A percentile compares a stretch with the other conserved stretches of the same genome.
Conservation (phyloP, 2,329 filamentous ascomycete genomes). For the Shiraia bambusicola region DNA sequence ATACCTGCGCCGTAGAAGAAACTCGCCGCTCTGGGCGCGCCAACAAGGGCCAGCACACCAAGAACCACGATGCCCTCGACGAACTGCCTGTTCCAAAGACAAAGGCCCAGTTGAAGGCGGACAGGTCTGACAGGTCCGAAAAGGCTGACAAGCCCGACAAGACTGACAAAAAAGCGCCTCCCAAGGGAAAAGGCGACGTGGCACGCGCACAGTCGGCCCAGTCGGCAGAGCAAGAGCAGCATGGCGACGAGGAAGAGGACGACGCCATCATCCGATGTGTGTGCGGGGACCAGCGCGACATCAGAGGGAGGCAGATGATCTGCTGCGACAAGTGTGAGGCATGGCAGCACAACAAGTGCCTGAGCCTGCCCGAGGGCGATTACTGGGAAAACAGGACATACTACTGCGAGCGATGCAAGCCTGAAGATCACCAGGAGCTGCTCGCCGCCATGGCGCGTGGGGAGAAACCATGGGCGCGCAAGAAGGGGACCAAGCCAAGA, state of each 20-base stretch:
- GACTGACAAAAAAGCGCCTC: slow-evolving; percentile 46
- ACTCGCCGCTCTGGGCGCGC: slow-evolving; percentile 91
- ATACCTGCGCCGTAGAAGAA: slow-evolving; percentile 60
- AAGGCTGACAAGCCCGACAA: too few species aligned
- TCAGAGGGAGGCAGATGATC: slow-evolving; percentile 89
- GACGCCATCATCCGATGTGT: slow-evolving; percentile 88
- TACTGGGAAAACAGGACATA: slow-evolving; percentile 59
- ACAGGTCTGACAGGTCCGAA: too few species aligned
- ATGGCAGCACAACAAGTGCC: slow-evolving; percentile 98
- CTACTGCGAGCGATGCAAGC: slow-evolving; percentile 87
- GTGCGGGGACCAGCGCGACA: slow-evolving; percentile 78
- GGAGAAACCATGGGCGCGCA: slow-evolving; percentile 77
- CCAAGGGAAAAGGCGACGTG: slow-evolving; percentile 47
- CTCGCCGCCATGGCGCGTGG: slow-evolving; percentile 76
- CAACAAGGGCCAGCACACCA: slow-evolving; percentile 94
- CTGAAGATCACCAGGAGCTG: slow-evolving; percentile 78
- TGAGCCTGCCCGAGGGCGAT: slow-evolving; percentile 76
- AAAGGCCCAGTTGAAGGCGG: slow-evolving; percentile 47
- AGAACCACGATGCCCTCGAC: slow-evolving; percentile 67
- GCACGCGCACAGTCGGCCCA: slow-evolving; percentile 31
- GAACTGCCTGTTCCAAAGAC: slow-evolving; percentile 50
- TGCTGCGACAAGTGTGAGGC: slow-evolving; percentile 88
- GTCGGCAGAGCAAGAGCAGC: slow-evolving; percentile 43
- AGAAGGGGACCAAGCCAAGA: slow-evolving; percentile 62
- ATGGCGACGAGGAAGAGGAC: slow-evolving; percentile 54